Conservation (phyloP, 345 rosid species). For the Populus ilicifolia region DNA sequence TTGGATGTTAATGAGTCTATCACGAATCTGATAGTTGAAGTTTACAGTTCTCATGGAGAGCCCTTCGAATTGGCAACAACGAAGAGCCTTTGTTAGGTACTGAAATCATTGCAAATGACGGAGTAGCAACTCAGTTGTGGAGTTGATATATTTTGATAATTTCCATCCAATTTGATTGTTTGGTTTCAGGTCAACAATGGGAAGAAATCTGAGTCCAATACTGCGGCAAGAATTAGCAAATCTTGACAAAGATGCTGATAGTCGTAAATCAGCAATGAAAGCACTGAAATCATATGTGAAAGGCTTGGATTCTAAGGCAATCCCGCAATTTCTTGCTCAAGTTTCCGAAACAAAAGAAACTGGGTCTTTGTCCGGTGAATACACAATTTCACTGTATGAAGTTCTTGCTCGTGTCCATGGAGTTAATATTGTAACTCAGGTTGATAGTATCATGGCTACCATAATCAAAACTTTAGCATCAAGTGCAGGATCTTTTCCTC, state of each 20-base stretch:
- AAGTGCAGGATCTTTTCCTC: conserved; percentile 90
- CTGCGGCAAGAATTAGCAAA: conserved; percentile 68
- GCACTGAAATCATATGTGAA: conserved; percentile 78
- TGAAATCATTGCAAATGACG: background rate
- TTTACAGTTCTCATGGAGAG: background rate
- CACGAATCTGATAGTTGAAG: background rate
- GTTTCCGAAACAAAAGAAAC: conserved; percentile 88
- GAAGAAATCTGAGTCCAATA: conserved; percentile 65
- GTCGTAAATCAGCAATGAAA: conserved; percentile 73
- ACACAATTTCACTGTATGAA: conserved; percentile 86
- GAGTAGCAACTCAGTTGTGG: background rate
- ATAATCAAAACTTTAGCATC: conserved; percentile 79
- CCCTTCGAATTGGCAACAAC: background rate
- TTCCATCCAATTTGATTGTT: background rate
- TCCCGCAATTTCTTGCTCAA: conserved; percentile 77
- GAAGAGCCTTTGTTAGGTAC: background rate
- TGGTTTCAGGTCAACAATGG: conserved; percentile 45
- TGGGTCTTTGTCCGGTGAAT: conserved; percentile 74
- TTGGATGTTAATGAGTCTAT: background rate
- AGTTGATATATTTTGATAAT: background rate
- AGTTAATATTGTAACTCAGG: conserved; percentile 82
- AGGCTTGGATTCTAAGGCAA: conserved; percentile 75
- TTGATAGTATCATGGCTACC: conserved; percentile 78
- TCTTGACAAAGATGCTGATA: conserved; percentile 79
- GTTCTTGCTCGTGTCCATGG: conserved; percentile 97